Conservation (phyloP, 2,329 filamentous ascomycete species). For the Sporothrix variecibatus region DNA sequence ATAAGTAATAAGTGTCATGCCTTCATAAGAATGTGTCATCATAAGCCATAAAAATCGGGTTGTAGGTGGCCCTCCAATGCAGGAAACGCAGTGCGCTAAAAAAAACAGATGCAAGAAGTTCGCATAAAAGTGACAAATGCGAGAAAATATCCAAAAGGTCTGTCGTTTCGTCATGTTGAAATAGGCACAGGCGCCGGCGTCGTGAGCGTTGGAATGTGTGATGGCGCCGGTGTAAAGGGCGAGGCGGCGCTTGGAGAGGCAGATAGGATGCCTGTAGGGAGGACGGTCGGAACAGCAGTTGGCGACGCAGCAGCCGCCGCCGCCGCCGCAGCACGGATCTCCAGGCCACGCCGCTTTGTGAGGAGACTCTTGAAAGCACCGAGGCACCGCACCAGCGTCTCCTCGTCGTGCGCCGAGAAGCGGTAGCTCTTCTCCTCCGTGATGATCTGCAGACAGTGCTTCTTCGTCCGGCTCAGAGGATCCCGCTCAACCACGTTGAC, state of each 20-base stretch:
- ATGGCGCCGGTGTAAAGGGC: background rate
- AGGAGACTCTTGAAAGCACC: conserved; percentile 89
- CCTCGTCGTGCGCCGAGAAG: conserved; percentile 78
- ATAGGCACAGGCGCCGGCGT: conserved; percentile 5
- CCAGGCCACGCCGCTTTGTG: conserved; percentile 66
- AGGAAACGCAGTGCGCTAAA: background rate
- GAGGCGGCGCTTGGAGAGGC: background rate
- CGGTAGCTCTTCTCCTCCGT: conserved; percentile 84
- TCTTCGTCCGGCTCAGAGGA: conserved; percentile 79
- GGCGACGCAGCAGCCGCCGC: conserved; percentile 20
- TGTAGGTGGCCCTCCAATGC: background rate
- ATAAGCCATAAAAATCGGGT: conserved; percentile 12
- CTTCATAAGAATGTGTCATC: conserved; percentile 18
- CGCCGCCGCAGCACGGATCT: conserved; percentile 50
- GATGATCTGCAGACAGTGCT: conserved; percentile 87
- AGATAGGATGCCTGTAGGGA: background rate
- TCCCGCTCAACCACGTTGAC: conserved; percentile 94
- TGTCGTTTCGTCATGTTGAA: conserved; percentile 21
- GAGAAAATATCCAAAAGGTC: conserved; percentile 11
- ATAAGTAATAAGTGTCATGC: conserved; percentile 3
- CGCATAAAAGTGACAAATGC: background rate
- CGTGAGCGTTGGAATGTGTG: background rate
- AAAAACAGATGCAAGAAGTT: background rate
- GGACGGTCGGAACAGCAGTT: background rate
- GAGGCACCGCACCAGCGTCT: conserved; percentile 78